Percentiles rank a stretch among this genome's conserved stretches.
These are phyloP conservation scores for Arthrocladium fulminans DNA, from an alignment of 2,329 filamentous ascomycete species.

Conservation along the genomic window DNA sequence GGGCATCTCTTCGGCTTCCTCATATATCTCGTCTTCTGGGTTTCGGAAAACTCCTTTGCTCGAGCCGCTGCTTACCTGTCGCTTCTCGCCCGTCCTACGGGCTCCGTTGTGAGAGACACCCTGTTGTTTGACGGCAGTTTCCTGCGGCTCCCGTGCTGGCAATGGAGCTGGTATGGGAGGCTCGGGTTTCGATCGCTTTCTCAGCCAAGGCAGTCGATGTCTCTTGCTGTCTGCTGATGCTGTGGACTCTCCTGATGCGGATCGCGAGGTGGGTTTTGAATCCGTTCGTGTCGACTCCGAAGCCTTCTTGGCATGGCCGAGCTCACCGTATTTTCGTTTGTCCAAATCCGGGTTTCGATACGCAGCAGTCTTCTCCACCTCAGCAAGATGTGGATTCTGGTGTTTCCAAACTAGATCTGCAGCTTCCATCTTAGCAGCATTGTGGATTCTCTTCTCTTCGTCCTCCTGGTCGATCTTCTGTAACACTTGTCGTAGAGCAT, in stretches of 20 bases:
- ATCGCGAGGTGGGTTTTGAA: conserved; percentile 16
- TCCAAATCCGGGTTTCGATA: conserved; percentile 38
- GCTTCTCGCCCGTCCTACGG: conserved; percentile 19
- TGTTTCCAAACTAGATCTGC: conserved; percentile 58
- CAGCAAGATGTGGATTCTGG: conserved; percentile 44
- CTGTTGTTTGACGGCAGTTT: background rate
- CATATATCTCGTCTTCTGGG: conserved; percentile 63
- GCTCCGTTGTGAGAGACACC: background rate
- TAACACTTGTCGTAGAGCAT: conserved; percentile 47
- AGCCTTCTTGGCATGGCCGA: background rate
- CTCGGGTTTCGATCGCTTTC: background rate
- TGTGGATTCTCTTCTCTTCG: conserved; percentile 44
- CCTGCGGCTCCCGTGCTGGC: background rate
- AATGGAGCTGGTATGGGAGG: background rate
- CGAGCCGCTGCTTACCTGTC: conserved; percentile 31
- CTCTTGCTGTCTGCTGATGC: conserved; percentile 3
- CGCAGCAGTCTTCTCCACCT: conserved; percentile 40
- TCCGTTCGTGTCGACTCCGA: background rate
- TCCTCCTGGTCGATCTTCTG: conserved; percentile 51
- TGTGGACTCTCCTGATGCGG: conserved; percentile 20
- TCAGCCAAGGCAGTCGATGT: conserved; percentile 6
- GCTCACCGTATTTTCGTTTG: conserved; percentile 24
- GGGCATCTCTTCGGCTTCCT: conserved; percentile 61
- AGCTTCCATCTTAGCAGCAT: conserved; percentile 53
- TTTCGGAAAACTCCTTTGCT: conserved; percentile 48